phyloP scores from a whole-genome alignment of 805 yeast genomes.

The Metschnikowia sp. region DNA sequence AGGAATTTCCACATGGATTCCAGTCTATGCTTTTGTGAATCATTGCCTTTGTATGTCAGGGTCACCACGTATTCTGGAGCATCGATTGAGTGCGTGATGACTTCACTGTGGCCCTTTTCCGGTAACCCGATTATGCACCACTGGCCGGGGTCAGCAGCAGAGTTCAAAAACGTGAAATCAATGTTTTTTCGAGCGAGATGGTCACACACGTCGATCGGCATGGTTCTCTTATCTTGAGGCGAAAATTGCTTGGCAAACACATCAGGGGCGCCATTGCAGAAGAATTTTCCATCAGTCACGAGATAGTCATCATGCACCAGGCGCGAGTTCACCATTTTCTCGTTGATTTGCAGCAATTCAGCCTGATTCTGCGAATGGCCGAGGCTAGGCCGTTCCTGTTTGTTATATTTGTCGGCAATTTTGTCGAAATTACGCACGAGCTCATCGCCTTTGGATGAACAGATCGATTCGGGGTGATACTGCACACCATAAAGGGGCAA shows the following conservation, averaged over 20 bases:
- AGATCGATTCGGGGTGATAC: conserved; percentile 94
- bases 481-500: conserved; percentile 90
- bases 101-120: conserved; percentile 36
- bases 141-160: conserved; percentile 80
- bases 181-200: conserved; percentile 19
- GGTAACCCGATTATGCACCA: conserved; percentile 88
- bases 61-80: conserved; percentile 20
- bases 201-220: conserved; percentile 54
- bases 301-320: conserved; percentile 24
- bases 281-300: conserved; percentile 11
- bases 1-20: conserved; percentile 52
- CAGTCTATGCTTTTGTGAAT: background rate
- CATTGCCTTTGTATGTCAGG: conserved; percentile 26
- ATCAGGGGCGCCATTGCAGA: conserved; percentile 1
- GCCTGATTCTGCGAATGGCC: conserved; percentile 1
- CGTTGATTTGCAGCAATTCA: conserved; percentile 1
- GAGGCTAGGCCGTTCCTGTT: conserved; percentile 15
- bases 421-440: conserved; percentile 63
- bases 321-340: conserved; percentile 3
- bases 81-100: conserved; percentile 63
- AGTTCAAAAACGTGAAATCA: conserved; percentile 59
- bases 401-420: conserved; percentile 39
- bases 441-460: conserved; percentile 63
- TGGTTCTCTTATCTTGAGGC: conserved; percentile 11
- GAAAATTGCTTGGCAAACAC: conserved; percentile 3